Evolutionary conservation across 306 rosid species (phyloP), one percentile per base, ranked within the genome.

Genomic region (Quercus gilva): DNA sequence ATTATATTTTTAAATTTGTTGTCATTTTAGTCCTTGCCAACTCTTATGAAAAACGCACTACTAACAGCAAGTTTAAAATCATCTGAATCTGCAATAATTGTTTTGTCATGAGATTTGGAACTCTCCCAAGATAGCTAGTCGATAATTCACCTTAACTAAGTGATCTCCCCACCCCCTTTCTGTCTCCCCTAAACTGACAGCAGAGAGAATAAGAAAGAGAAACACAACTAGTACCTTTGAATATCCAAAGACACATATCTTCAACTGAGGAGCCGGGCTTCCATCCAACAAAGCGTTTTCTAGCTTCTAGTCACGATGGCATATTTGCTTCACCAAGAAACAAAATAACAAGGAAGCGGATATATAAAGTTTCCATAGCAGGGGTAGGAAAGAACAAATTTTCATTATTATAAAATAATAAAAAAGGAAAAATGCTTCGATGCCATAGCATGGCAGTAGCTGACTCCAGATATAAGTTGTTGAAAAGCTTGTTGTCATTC

Each of bases 221-320:
- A 76, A 74, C 43, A 81, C 49, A 20, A 70, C 25, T 17, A 56
- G 59, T 87, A 91, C 97, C 94, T 94, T 92, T 73, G 99, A 92
- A 81, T 94, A 92, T 31, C 99, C 99, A 86, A 94, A 94, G 86
- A 91, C 99, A 76, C 97, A 94, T 83, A 94, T 94, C 83, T 94
- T 94, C 87, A 92, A 82, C 52, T 89, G 91, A 75, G 90, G 91
- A 29, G 97, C 96, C 17, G 88, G 86, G 55, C 91, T 89, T 80
- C 98, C 98, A 88, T 94, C 97, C 83, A 94, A 82, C 88, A 94
- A 87, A 63, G 97, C 89, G 89, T 94, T 94, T 81, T 94, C 98
- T 88, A 94, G 85, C 85, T 92, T 94, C 84, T 92, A 78, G 90
- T 92, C 98, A 57, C 98, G 93, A 78, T 94, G 98, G 76, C 98